phyloP scores from a whole-genome alignment of 1,284 basidiomycete genomes.

The Phaffia rhodozyma region DNA sequence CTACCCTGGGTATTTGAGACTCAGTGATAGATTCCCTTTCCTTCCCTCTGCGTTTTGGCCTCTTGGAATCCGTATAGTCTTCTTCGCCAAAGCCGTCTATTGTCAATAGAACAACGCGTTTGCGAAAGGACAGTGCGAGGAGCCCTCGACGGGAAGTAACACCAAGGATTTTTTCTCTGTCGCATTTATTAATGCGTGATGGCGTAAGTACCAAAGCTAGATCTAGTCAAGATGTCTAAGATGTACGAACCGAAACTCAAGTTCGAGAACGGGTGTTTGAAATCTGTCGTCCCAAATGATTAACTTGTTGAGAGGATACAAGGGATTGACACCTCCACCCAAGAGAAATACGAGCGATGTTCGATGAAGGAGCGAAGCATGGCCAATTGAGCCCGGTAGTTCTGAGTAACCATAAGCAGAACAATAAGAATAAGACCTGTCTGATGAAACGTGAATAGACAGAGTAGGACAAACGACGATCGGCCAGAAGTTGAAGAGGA shows the following conservation, averaged over 20 bases:
- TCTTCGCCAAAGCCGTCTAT: constrained; percentile 40
- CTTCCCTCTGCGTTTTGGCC: neutral
- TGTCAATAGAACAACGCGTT: constrained; percentile 68
- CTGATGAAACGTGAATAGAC: too few relatives aligned
- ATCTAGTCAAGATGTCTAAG: neutral
- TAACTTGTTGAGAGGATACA: constrained; percentile 89
- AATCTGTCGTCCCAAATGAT: constrained; percentile 74
- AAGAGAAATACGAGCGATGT: constrained; percentile 79
- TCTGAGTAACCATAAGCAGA: constrained; percentile 18
- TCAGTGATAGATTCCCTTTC: neutral
- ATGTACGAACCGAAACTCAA: constrained; percentile 52
- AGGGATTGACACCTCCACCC: constrained; percentile 78
- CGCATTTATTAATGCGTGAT: neutral
- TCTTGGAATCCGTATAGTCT: neutral
- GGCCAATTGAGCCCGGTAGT: constrained; percentile 53
- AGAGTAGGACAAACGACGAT: neutral
- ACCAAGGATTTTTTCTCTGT: constrained; percentile 66
- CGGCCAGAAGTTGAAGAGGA: constrained; percentile 42
- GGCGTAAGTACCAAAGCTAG: neutral
- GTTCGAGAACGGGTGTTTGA: constrained; percentile 65
- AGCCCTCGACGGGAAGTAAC: constrained; percentile 66
- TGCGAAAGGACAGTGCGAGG: constrained; percentile 67
- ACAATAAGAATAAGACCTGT: neutral
- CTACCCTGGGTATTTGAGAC: too few relatives aligned
- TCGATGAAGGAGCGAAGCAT: constrained; percentile 64